Conservation (phyloP, 257 asterid species). For the Ajuga chamaepitys region DNA sequence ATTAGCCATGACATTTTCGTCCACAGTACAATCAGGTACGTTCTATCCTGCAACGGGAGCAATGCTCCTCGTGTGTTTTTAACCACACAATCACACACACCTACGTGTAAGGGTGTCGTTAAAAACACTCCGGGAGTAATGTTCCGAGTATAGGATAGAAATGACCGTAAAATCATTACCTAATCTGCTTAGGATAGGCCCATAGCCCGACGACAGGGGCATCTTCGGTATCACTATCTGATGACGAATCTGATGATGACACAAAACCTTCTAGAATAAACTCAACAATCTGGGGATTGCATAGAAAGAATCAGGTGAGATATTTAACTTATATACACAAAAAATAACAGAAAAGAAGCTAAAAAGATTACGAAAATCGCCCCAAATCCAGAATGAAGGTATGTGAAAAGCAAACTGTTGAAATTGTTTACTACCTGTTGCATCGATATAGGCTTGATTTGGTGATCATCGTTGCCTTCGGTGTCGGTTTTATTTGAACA, state of each 20-base stretch:
- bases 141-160: too few relatives aligned
- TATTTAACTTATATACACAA: neutral
- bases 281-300: constrained; percentile 46
- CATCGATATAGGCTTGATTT: constrained; percentile 38
- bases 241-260: constrained; percentile 39
- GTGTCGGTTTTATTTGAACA: constrained; percentile 29
- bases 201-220: constrained; percentile 34
- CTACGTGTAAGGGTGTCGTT: too few relatives aligned
- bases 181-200: constrained; percentile 48
- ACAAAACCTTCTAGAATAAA: constrained; percentile 32
- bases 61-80: too few relatives aligned
- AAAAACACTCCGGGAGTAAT: too few relatives aligned
- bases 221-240: constrained; percentile 51
- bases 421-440: constrained; percentile 35
- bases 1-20: too few relatives aligned
- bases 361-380: neutral
- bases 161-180: neutral
- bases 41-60: too few relatives aligned
- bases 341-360: neutral
- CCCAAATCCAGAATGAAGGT: neutral
- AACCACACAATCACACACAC: too few relatives aligned
- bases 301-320: neutral
- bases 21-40: too few relatives aligned
- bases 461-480: constrained; percentile 23
- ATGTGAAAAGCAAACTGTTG: neutral